phyloP scores from a whole-genome alignment of 768 basidiomycete genomes.

The Mycena floridula region DNA sequence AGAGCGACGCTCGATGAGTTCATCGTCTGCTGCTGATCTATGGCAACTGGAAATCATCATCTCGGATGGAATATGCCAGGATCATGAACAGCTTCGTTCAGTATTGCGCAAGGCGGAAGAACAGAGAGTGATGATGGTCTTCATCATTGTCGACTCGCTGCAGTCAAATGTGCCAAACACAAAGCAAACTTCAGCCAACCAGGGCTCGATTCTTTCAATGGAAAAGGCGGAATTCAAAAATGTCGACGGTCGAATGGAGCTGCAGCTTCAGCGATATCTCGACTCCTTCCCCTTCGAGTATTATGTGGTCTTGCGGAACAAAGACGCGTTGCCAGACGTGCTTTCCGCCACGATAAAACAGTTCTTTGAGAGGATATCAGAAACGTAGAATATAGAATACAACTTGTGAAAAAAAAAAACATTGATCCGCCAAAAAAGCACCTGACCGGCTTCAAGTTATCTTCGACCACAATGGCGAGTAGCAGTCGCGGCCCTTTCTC shows the following conservation, averaged over 20 bases:
- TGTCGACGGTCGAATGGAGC: conserved; percentile 75
- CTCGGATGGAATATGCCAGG: conserved; percentile 97
- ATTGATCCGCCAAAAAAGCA: too few relatives aligned
- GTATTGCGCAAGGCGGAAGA: conserved; percentile 81
- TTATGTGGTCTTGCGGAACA: conserved; percentile 86
- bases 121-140: conserved; percentile 91
- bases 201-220: conserved; percentile 88
- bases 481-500: too few relatives aligned
- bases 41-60: conserved; percentile 99
- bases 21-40: conserved; percentile 68
- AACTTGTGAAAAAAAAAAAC: too few relatives aligned
- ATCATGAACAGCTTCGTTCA: conserved; percentile 79
- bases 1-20: conserved; percentile 53
- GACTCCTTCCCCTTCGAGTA: conserved; percentile 99
- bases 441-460: too few relatives aligned
- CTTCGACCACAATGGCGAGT: too few relatives aligned
- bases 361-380: conserved; percentile 83
- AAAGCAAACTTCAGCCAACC: conserved; percentile 10
- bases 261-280: conserved; percentile 84
- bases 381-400: conserved; percentile 40
- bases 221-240: conserved; percentile 85
- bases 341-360: conserved; percentile 84
- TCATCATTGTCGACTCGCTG: conserved; percentile 91
- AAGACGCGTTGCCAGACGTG: conserved; percentile 89
- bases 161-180: conserved; percentile 33